Conservation (phyloP, 2,329 filamentous ascomycete genomes). For the Neurospora crassa region DNA sequence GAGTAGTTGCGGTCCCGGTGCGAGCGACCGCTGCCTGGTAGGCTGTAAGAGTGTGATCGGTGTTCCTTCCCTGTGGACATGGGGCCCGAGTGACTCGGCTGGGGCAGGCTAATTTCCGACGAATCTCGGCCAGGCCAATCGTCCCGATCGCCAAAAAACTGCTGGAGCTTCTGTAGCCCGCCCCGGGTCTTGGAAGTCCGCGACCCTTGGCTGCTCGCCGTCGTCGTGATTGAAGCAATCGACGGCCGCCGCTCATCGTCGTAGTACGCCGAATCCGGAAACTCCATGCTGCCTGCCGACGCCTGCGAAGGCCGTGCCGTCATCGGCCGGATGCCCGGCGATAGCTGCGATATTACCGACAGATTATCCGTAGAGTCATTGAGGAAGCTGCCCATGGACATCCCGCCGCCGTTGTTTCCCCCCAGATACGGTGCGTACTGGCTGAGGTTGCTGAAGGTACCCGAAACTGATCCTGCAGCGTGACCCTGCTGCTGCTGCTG, state of each 20-base stretch:
- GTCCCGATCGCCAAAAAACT: conserved; percentile 69
- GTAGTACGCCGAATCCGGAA: conserved; percentile 50
- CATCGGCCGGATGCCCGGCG: conserved; percentile 53
- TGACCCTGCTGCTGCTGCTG: conserved; percentile 25
- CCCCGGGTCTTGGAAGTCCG: conserved; percentile 61
- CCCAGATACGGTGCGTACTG: conserved; percentile 53
- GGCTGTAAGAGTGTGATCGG: conserved; percentile 53
- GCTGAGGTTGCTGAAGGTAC: conserved; percentile 26
- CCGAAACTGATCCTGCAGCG: neutral
- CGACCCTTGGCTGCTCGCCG: conserved; percentile 75
- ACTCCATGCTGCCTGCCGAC: conserved; percentile 42
- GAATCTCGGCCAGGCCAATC: conserved; percentile 68
- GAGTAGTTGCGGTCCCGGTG: conserved; percentile 76
- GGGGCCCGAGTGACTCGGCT: conserved; percentile 21
- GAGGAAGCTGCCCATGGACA: conserved; percentile 48
- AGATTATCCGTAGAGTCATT: conserved; percentile 68
- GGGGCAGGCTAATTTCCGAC: conserved; percentile 59
- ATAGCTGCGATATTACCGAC: conserved; percentile 53
- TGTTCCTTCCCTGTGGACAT: conserved; percentile 43
- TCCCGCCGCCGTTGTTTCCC: conserved; percentile 26
- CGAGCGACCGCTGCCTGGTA: conserved; percentile 33
- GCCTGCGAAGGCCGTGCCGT: conserved; percentile 29
- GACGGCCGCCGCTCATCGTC: conserved; percentile 76
- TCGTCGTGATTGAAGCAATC: conserved; percentile 73
- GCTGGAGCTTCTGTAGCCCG: conserved; percentile 74